These are phyloP conservation scores for Fusarium hainanense DNA, from an alignment of 2,329 filamentous ascomycete genomes.

Conservation along the genomic window DNA sequence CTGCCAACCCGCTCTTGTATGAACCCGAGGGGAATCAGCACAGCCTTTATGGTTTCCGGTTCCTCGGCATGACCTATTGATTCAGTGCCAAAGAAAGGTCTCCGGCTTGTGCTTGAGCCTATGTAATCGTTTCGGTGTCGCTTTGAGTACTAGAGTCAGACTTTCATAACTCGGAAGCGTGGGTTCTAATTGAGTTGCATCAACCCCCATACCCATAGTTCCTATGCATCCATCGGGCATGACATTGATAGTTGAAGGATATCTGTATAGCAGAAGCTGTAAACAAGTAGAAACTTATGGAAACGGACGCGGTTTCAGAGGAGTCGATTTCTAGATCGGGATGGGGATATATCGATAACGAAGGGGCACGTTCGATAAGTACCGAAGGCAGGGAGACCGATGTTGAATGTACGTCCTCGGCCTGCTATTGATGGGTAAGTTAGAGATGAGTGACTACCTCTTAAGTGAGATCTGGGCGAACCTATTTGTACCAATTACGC, in stretches of 20 bases:
- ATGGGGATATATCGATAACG: neutral
- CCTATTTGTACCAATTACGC: neutral
- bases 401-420: neutral
- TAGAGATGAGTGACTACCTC: neutral
- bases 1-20: neutral
- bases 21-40: neutral
- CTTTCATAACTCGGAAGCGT: neutral
- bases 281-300: neutral
- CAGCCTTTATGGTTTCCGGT: neutral
- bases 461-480: neutral
- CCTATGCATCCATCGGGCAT: neutral
- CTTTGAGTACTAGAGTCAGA: neutral
- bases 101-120: no score
- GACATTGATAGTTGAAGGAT: neutral
- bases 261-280: neutral
- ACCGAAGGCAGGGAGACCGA: neutral
- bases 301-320: no score
- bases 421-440: neutral
- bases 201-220: neutral
- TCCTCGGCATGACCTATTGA: neutral
- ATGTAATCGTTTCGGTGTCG: neutral
- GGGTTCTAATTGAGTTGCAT: neutral
- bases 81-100: no score
- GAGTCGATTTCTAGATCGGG: neutral
- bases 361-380: no score